A percentile compares a stretch with the other conserved stretches of the same genome.
Evolutionary conservation across 2,329 filamentous ascomycete species (phyloP).

Genomic region (Fusarium coicis): DNA sequence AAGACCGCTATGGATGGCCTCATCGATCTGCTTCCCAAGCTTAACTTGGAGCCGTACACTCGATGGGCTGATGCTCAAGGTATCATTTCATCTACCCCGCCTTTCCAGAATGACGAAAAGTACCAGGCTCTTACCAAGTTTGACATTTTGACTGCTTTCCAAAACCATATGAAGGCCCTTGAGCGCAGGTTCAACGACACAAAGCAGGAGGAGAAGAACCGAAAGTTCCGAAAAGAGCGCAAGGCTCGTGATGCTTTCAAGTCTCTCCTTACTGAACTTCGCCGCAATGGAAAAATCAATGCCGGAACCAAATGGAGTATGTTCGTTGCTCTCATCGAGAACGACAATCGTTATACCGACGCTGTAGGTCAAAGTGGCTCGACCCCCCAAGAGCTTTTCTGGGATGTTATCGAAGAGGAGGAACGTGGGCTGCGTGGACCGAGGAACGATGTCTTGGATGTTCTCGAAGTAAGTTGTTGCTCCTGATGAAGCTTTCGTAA

Average conservation of each 20-base stretch:
- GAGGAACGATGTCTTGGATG: constrained; percentile 86
- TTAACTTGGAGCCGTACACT: constrained; percentile 92
- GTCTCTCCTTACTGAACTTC: constrained; percentile 78
- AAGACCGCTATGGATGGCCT: constrained; percentile 88
- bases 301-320: constrained; percentile 91
- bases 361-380: constrained; percentile 89
- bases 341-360: constrained; percentile 83
- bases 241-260: constrained; percentile 86
- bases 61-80: constrained; percentile 92
- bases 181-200: constrained; percentile 93
- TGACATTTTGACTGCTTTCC: constrained; percentile 92
- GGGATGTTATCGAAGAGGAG: constrained; percentile 94
- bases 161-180: constrained; percentile 92
- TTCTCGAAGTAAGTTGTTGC: constrained; percentile 76
- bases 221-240: constrained; percentile 83
- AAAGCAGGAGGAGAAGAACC: constrained; percentile 86
- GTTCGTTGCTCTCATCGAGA: constrained; percentile 77
- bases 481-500: not conserved
- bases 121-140: constrained; percentile 87
- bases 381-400: constrained; percentile 90
- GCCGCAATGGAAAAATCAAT: constrained; percentile 82
- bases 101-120: constrained; percentile 83
- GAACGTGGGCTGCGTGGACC: constrained; percentile 85
- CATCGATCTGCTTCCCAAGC: constrained; percentile 77
- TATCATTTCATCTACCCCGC: constrained; percentile 80